These are phyloP conservation scores for Metschnikowia noctiluminum DNA, from an alignment of 805 yeast species.

Conservation along the genomic window DNA sequence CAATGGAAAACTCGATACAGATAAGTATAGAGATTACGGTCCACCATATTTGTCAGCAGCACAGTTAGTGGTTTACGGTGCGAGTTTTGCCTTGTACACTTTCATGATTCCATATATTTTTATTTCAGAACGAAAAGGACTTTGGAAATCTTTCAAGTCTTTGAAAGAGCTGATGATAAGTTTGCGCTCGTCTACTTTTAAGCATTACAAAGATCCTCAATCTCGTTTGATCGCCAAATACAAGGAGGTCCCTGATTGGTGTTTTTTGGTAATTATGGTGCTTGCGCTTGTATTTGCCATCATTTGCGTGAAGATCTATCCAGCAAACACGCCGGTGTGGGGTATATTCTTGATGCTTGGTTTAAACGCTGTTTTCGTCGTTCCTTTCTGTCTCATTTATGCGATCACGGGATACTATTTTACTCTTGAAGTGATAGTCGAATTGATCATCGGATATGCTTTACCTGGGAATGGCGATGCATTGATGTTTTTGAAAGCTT, in stretches of 20 bases:
- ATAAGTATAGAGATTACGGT: slow-evolving; percentile 22
- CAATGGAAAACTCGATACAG: slow-evolving; percentile 12
- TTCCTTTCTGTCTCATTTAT: slow-evolving; percentile 37
- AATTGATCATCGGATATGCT: slow-evolving; percentile 42
- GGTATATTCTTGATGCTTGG: slow-evolving; percentile 33
- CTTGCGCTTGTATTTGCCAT: slow-evolving; percentile 32
- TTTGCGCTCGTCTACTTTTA: slow-evolving; percentile 16
- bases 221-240: slow-evolving; percentile 49
- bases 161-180: slow-evolving; percentile 14
- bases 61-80: slow-evolving; percentile 26
- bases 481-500: slow-evolving; percentile 46
- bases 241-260: slow-evolving; percentile 43
- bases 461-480: slow-evolving; percentile 47
- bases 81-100: slow-evolving; percentile 28
- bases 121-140: slow-evolving; percentile 3
- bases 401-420: slow-evolving; percentile 34
- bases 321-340: slow-evolving; percentile 47
- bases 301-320: slow-evolving; percentile 37
- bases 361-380: slow-evolving; percentile 35
- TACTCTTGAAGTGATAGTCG: slow-evolving; percentile 41
- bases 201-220: slow-evolving; percentile 38
- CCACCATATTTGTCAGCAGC: slow-evolving; percentile 33
- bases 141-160: slow-evolving; percentile 11
- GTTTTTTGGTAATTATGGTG: slow-evolving; percentile 32
- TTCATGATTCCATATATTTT: slow-evolving; percentile 17